phyloP scores from a whole-genome alignment of 2,329 filamentous ascomycete genomes.

The Fusarium hainanense region DNA sequence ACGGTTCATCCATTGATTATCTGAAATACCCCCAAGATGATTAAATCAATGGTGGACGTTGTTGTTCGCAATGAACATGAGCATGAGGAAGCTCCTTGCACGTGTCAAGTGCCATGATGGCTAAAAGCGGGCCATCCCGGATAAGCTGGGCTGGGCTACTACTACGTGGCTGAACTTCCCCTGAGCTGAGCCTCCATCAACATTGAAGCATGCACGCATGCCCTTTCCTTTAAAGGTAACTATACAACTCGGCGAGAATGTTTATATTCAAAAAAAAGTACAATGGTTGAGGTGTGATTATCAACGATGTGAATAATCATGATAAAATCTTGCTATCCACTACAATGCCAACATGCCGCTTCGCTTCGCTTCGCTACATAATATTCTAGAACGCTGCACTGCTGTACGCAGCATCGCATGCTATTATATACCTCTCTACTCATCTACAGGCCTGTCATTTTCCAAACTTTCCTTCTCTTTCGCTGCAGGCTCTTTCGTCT shows the following conservation, averaged over 20 bases:
- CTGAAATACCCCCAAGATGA: constrained; percentile 12
- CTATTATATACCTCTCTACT: constrained; percentile 31
- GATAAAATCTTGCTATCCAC: constrained; percentile 25
- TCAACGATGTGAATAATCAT: constrained; percentile 18
- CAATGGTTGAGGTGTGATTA: constrained; percentile 17
- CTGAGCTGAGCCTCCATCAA: constrained; percentile 17
- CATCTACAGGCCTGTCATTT: constrained; percentile 55
- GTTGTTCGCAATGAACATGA: constrained; percentile 19
- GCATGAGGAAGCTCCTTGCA: constrained; percentile 40
- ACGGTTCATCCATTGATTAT: not conserved
- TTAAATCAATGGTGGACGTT: not conserved
- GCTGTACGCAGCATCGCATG: not conserved
- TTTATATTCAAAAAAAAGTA: not conserved
- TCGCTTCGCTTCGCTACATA: constrained; percentile 5
- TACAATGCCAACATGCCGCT: constrained; percentile 16
- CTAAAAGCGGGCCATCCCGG: constrained; percentile 39
- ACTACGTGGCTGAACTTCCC: constrained; percentile 36
- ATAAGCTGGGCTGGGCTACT: constrained; percentile 21
- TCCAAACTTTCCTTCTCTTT: constrained; percentile 66
- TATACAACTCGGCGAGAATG: not conserved
- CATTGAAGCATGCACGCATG: not conserved
- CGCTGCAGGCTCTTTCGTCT: constrained; percentile 59
- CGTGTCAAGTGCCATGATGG: constrained; percentile 47
- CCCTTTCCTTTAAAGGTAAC: not conserved
- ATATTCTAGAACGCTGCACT: constrained; percentile 2